Evolutionary conservation across 164 flowering plant species (phyloP).

Genomic region (Hamamelis virginiana): DNA sequence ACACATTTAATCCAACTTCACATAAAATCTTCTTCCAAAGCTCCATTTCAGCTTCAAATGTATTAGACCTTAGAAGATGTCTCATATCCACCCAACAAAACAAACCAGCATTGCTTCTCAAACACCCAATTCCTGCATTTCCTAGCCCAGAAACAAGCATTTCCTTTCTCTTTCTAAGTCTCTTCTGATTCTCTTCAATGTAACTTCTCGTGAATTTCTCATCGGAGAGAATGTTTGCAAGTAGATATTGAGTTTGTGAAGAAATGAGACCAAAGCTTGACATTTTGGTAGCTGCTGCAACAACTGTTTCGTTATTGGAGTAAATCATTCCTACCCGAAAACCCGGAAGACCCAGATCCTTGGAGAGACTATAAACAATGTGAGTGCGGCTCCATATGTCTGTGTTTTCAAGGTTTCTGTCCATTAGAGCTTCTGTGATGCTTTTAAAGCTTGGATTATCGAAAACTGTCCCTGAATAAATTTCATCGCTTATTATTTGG

Average conservation of each 20-base stretch:
- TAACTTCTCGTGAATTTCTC: constrained; percentile 52
- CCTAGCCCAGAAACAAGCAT: constrained; percentile 53
- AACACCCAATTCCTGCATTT: constrained; percentile 46
- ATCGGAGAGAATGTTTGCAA: constrained; percentile 64
- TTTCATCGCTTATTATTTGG: constrained; percentile 85
- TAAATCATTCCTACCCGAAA: constrained; percentile 86
- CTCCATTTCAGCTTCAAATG: constrained; percentile 70
- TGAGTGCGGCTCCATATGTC: constrained; percentile 52
- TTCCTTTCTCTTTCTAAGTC: constrained; percentile 46
- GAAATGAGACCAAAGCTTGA: constrained; percentile 86
- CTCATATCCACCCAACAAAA: constrained; percentile 96
- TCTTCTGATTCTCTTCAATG: constrained; percentile 41
- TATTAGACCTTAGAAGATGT: constrained; percentile 45
- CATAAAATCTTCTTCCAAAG: constrained; percentile 77
- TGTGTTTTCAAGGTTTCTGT: constrained; percentile 28
- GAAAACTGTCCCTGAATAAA: constrained; percentile 84
- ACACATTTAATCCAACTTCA: constrained; percentile 66
- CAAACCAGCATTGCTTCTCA: constrained; percentile 71
- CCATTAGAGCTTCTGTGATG: constrained; percentile 47
- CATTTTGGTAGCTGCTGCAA: constrained; percentile 81
- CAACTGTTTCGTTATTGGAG: constrained; percentile 56
- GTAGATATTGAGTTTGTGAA: constrained; percentile 77
- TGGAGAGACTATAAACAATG: constrained; percentile 75
- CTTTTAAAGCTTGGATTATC: constrained; percentile 52
- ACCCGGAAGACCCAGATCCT: constrained; percentile 88